Conservation (phyloP, 75 land plant species). For the Azolla pinnata region DNA sequence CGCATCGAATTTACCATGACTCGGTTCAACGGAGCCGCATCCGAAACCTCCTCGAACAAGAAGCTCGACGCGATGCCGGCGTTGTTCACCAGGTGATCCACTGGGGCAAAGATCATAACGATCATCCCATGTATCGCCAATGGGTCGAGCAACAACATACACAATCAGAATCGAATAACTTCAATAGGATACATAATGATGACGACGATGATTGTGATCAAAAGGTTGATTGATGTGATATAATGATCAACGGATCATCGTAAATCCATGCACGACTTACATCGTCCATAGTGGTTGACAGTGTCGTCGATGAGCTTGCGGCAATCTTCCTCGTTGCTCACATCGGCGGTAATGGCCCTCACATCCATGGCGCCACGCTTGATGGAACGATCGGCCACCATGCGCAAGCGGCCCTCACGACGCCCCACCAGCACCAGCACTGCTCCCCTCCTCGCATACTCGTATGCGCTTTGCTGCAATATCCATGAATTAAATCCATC, state of each 20-base stretch:
- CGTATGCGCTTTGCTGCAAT: slow-evolving; percentile 84
- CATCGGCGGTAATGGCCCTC: slow-evolving; percentile 58
- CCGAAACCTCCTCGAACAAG: slow-evolving; percentile 57
- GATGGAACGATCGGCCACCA: slow-evolving; percentile 51
- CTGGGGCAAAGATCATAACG: too few relatives aligned
- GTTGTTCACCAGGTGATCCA: slow-evolving; percentile 87
- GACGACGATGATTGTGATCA: background rate
- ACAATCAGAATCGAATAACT: too few relatives aligned
- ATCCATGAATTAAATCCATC: too few relatives aligned
- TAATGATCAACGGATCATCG: too few relatives aligned
- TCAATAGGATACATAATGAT: background rate
- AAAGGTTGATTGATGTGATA: background rate
- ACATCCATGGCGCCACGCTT: slow-evolving; percentile 51
- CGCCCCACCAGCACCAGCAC: slow-evolving; percentile 68
- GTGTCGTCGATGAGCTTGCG: slow-evolving; percentile 53
- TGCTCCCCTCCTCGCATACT: slow-evolving; percentile 67
- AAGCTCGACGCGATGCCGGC: slow-evolving; percentile 61
- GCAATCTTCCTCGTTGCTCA: slow-evolving; percentile 78
- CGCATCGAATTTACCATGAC: slow-evolving; percentile 69
- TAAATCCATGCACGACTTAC: slow-evolving; percentile 50
- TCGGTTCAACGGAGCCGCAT: slow-evolving; percentile 44
- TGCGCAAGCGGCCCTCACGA: slow-evolving; percentile 46
- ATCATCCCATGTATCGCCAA: too few relatives aligned
- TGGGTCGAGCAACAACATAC: too few relatives aligned
- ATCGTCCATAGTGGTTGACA: slow-evolving; percentile 48